Percentiles rank a stretch among this genome's conserved stretches.
Evolutionary conservation across 768 basidiomycete genomes (phyloP).

Genomic region (Clitopilus passeckerianus): DNA sequence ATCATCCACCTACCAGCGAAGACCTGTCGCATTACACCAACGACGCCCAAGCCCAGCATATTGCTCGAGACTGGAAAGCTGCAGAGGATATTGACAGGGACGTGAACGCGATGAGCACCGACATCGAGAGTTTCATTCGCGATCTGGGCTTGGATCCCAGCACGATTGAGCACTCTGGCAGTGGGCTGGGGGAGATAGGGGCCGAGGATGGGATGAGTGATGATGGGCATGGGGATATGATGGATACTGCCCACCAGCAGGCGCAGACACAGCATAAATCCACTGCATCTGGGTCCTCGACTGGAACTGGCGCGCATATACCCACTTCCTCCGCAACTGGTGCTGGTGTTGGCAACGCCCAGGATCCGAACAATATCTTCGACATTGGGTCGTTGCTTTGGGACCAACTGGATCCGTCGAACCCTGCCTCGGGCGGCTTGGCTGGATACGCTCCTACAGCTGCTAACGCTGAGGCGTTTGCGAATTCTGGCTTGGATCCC

Average conservation of each 20-base stretch:
- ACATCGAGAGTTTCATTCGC: slow-evolving; percentile 69
- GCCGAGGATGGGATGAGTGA: background rate
- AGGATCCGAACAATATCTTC: background rate
- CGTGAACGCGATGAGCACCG: slow-evolving; percentile 63
- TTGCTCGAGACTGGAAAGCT: slow-evolving; percentile 37
- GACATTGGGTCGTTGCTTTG: background rate
- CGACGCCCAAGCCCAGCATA: background rate
- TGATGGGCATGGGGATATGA: slow-evolving; percentile 8
- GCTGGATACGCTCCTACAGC: background rate
- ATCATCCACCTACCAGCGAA: slow-evolving; percentile 11
- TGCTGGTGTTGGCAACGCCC: background rate
- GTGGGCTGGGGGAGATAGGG: background rate
- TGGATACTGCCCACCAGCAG: slow-evolving; percentile 6
- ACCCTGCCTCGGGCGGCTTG: background rate
- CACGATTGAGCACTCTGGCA: slow-evolving; percentile 16
- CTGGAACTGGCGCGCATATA: background rate
- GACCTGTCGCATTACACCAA: slow-evolving; percentile 26
- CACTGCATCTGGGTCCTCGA: background rate
- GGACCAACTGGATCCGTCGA: background rate
- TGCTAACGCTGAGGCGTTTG: background rate
- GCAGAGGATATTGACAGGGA: slow-evolving; percentile 66
- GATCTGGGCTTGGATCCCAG: slow-evolving; percentile 61
- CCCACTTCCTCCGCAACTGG: slow-evolving; percentile 1
- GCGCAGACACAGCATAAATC: background rate
- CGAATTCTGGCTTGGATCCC: background rate